Conservation (phyloP, 1,139 yeast species). For the Geotrichum phurueaensis region DNA sequence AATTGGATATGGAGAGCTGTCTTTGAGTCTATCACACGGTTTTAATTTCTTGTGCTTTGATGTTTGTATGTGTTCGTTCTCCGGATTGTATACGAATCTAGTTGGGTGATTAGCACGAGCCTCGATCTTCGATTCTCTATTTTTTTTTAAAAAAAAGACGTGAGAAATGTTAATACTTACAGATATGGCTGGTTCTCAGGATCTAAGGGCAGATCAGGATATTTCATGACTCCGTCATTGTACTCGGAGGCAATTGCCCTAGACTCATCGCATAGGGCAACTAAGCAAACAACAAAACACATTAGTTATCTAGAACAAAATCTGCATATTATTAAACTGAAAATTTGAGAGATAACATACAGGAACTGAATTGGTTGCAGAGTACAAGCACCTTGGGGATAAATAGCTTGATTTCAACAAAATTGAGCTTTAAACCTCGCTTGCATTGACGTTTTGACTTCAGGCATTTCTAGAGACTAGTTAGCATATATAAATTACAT, state of each 20-base stretch:
- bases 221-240: slow-evolving; percentile 16
- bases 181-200: not conserved
- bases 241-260: slow-evolving; percentile 20
- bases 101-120: not conserved
- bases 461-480: slow-evolving; percentile 15
- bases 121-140: no score
- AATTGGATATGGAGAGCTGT: not conserved
- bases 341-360: not conserved
- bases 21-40: not conserved
- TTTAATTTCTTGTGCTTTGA: not conserved
- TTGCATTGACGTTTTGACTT: slow-evolving; percentile 19
- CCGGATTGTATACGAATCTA: not conserved
- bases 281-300: not conserved
- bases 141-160: no score
- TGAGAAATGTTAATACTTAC: not conserved
- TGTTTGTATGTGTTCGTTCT: not conserved
- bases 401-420: slow-evolving; percentile 18
- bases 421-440: slow-evolving; percentile 19
- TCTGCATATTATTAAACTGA: not conserved
- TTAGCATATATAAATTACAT: not conserved
- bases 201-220: slow-evolving; percentile 6
- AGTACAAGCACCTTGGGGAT: slow-evolving; percentile 15
- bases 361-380: not conserved
- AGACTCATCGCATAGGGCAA: slow-evolving; percentile 20
- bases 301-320: no score